Evolutionary conservation across 495 filamentous ascomycete species (phyloP), one percentile per base, ranked within the genome.

Genomic region (Aspergillus diversus): DNA sequence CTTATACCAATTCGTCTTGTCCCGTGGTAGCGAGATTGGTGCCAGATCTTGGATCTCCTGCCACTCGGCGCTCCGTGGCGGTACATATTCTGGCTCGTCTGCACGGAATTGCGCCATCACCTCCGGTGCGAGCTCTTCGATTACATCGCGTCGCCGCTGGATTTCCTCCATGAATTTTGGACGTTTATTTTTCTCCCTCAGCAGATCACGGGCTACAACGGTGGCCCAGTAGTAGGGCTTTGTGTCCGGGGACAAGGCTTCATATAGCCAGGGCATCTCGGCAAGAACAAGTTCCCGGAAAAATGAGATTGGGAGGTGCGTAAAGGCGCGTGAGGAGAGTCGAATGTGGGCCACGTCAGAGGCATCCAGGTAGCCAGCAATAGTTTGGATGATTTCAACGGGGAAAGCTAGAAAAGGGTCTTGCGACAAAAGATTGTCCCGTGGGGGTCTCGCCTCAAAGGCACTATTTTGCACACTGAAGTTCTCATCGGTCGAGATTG

Each of bases 191-290:
- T 63, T 57, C 55, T 52, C 49, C 5, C 1, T 4, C 5, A 52
- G 17, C 49, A 21, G 12, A 11, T 52, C n/a, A 21, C 31, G 17
- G 8, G 49, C 49, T 31, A 52, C 11, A 5, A 52, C 17, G 13
- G 49, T 52, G 49, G 17, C 31, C 49, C 49, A 52, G 17, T 52
- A 52, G 17, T 52, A 52, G 5, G 49, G 49, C 5, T 21, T 12
- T 17, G 49, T 21, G 4, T 52, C 49, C 3, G 17, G 17, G 17
- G 49, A 52, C 57, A 63, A 69, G 1, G 67, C 69, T 65, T 77
- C 75, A 62, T 65, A 77, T 8, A 75, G 50, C 66, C 65, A 77
- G 3, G 72, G 73, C 69, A 74, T 73, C 42, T 77, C 73, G 39
- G 63, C 50, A 12, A 61, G 59, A 21, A 74, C 33, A 4, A 74